Conservation (phyloP, 768 basidiomycete genomes). For the Suillus tomentosus region DNA sequence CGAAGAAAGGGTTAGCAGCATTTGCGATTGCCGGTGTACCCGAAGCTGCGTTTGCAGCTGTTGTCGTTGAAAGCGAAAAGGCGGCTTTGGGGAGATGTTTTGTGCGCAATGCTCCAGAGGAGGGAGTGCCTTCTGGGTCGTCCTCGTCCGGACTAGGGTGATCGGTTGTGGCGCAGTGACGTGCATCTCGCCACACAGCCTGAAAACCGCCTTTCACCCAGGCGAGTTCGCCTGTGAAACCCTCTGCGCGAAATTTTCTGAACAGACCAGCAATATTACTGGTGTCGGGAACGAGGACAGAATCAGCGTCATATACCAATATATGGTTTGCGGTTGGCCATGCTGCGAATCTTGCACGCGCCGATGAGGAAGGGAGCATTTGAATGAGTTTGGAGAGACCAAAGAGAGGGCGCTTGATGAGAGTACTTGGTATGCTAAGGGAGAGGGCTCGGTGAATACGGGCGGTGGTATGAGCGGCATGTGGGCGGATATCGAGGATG, state of each 20-base stretch:
- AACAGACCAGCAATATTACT: conserved; percentile 74
- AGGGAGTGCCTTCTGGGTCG: conserved; percentile 39
- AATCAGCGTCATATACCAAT: conserved; percentile 87
- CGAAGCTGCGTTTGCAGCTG: conserved; percentile 24
- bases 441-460: conserved; percentile 75
- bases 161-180: conserved; percentile 52
- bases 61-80: conserved; percentile 55
- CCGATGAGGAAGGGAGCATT: conserved; percentile 70
- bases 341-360: conserved; percentile 58
- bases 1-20: conserved; percentile 86
- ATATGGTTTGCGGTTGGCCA: conserved; percentile 66
- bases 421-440: conserved; percentile 90
- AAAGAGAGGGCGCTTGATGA: conserved; percentile 89
- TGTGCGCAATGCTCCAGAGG: conserved; percentile 45
- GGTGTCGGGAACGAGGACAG: conserved; percentile 55
- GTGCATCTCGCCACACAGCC: conserved; percentile 57
- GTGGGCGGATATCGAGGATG: conserved; percentile 87
- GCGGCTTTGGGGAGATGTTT: conserved; percentile 64
- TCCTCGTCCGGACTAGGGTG: conserved; percentile 53
- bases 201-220: conserved; percentile 88
- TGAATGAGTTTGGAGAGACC: conserved; percentile 73
- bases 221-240: conserved; percentile 60
- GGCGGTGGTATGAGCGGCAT: conserved; percentile 66
- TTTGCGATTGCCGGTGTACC: conserved; percentile 26
- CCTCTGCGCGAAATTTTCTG: conserved; percentile 69